Conservation (phyloP, 2,329 filamentous ascomycete species). For the Arthrinium puccinioides region DNA sequence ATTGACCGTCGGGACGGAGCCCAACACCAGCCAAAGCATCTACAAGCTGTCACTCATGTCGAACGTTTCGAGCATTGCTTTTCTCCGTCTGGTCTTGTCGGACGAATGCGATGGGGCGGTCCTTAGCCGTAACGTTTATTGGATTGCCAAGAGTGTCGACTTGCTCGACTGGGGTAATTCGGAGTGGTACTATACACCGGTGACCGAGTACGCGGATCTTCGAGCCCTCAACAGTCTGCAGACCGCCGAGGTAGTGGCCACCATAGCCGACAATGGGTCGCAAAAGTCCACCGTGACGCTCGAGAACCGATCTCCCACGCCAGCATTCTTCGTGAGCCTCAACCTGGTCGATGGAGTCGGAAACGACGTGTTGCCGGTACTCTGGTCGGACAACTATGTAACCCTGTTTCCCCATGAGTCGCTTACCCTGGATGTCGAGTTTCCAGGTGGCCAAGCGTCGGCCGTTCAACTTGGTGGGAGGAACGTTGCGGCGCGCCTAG, state of each 20-base stretch:
- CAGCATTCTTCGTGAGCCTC: constrained; percentile 51
- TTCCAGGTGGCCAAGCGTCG: background rate
- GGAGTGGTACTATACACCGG: constrained; percentile 53
- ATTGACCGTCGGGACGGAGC: constrained; percentile 26
- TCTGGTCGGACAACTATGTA: constrained; percentile 58
- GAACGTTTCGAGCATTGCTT: constrained; percentile 32
- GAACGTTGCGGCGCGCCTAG: too few relatives aligned
- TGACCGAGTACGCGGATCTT: constrained; percentile 41
- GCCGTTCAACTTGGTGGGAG: background rate
- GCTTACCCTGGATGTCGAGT: constrained; percentile 28
- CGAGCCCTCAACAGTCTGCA: constrained; percentile 33
- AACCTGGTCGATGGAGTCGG: constrained; percentile 36
- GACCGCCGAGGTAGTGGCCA: constrained; percentile 28
- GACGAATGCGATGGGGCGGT: constrained; percentile 17
- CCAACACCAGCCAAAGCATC: constrained; percentile 36
- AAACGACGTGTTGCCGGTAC: constrained; percentile 40
- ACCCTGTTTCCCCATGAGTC: constrained; percentile 52
- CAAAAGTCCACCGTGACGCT: constrained; percentile 27
- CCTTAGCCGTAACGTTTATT: constrained; percentile 54
- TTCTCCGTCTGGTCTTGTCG: constrained; percentile 42
- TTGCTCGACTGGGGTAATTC: constrained; percentile 47
- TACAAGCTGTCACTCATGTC: constrained; percentile 22
- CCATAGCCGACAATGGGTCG: constrained; percentile 2
- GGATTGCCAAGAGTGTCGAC: constrained; percentile 41
- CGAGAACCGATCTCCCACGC: constrained; percentile 42